phyloP scores from a whole-genome alignment of 1,284 basidiomycete species.

The Peniophora sp. region DNA sequence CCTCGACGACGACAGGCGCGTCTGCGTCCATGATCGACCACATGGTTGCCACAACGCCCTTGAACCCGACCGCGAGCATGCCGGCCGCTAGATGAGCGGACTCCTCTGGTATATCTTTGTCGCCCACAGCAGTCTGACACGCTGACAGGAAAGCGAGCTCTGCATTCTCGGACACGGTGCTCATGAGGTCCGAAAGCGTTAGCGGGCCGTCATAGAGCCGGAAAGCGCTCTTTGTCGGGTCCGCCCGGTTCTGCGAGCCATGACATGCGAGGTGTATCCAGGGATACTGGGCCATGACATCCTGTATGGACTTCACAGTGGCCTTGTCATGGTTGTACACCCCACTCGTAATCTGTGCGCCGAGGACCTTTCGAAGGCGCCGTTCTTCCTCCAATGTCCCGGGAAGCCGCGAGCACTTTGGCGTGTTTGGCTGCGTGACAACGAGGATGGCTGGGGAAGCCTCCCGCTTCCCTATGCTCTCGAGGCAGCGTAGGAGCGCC shows the following conservation, averaged over 20 bases:
- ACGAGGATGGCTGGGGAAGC: no score
- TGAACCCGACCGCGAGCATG: slow-evolving; percentile 15
- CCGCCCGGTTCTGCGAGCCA: neutral
- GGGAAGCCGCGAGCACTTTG: no score
- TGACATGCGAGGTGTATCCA: slow-evolving; percentile 1
- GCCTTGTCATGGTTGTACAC: slow-evolving; percentile 7
- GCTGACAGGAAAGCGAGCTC: slow-evolving; percentile 16
- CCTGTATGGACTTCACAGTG: neutral
- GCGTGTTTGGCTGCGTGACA: no score
- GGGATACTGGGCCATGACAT: no score
- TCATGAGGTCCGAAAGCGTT: neutral
- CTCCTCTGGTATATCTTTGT: slow-evolving; percentile 13
- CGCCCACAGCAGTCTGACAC: slow-evolving; percentile 17
- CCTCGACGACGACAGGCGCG: slow-evolving; percentile 9
- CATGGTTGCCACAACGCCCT: slow-evolving; percentile 17
- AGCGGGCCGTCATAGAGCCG: neutral
- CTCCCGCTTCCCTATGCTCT: no score
- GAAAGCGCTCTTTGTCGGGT: neutral
- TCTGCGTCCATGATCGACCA: slow-evolving; percentile 15
- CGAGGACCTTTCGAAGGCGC: no score
- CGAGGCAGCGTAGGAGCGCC: no score
- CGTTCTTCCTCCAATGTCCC: no score
- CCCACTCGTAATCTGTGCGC: no score
- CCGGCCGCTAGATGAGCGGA: slow-evolving; percentile 17
- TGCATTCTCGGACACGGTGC: neutral